Conservation (phyloP, 345 rosid genomes). For the Aethionema arabicum region DNA sequence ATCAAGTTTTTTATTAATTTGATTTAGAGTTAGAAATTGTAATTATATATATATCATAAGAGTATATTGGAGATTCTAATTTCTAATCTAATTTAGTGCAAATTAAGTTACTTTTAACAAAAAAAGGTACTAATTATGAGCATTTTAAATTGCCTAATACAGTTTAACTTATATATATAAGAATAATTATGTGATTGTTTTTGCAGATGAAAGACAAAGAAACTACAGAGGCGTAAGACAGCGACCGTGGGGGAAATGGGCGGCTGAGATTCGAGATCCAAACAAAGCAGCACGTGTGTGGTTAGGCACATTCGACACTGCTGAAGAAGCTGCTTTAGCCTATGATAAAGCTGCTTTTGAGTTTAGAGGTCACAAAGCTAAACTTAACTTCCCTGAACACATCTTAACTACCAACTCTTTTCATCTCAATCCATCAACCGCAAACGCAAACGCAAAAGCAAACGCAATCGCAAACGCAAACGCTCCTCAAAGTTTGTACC, state of each 20-base stretch:
- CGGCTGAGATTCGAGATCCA: constrained; percentile 38
- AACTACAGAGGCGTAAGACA: constrained; percentile 41
- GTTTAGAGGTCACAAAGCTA: constrained; percentile 39
- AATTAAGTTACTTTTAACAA: too few species aligned
- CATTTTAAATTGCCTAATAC: too few species aligned
- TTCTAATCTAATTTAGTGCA: too few species aligned
- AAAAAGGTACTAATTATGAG: too few species aligned
- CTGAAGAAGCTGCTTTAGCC: constrained; percentile 39
- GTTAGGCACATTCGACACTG: constrained; percentile 38
- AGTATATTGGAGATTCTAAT: too few species aligned
- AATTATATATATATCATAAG: too few species aligned
- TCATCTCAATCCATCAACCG: constrained; percentile 15
- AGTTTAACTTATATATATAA: too few species aligned
- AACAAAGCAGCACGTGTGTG: constrained; percentile 38
- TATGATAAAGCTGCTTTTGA: constrained; percentile 38
- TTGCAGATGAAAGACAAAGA: constrained; percentile 28
- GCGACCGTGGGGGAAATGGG: constrained; percentile 43
- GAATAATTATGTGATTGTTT: not conserved
- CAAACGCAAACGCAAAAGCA: constrained; percentile 12
- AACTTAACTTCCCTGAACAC: constrained; percentile 38
- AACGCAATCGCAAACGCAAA: not conserved
- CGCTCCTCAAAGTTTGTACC: constrained; percentile 22
- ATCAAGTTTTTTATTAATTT: too few species aligned
- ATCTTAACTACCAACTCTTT: constrained; percentile 21
- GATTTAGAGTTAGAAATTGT: too few species aligned